phyloP scores from a whole-genome alignment of 2,329 filamentous ascomycete genomes.

The Verticillium longisporum region DNA sequence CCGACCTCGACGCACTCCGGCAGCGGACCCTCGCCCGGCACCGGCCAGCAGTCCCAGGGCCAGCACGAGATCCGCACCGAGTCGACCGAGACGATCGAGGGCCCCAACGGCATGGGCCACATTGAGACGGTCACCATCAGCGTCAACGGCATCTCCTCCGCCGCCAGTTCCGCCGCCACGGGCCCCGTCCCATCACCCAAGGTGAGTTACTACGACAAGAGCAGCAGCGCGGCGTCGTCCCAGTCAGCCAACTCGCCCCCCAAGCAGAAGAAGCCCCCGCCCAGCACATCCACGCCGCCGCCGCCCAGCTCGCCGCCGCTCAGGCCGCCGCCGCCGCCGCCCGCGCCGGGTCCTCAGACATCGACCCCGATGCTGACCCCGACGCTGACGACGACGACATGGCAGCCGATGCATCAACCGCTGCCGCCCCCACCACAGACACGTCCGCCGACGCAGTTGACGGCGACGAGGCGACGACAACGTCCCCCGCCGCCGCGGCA shows the following conservation, averaged over 20 bases:
- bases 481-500: slow-evolving; percentile 20
- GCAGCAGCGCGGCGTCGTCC: slow-evolving; percentile 73
- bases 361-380: not conserved
- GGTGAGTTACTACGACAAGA: slow-evolving; percentile 82
- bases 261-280: slow-evolving; percentile 12
- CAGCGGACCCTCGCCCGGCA: slow-evolving; percentile 7
- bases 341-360: slow-evolving; percentile 6
- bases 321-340: slow-evolving; percentile 8
- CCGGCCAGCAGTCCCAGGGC: slow-evolving; percentile 14
- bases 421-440: slow-evolving; percentile 11
- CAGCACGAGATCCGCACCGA: slow-evolving; percentile 62
- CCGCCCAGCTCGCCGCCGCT: slow-evolving; percentile 9
- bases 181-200: slow-evolving; percentile 61
- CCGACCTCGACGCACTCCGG: not conserved
- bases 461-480: slow-evolving; percentile 17
- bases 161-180: slow-evolving; percentile 19
- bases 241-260: slow-evolving; percentile 53
- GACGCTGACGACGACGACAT: slow-evolving; percentile 4
- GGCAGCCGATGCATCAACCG: not conserved
- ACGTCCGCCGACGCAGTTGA: not conserved
- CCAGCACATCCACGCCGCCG: slow-evolving; percentile 21
- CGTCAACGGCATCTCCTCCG: slow-evolving; percentile 60
- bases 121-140: slow-evolving; percentile 77
- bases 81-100: slow-evolving; percentile 73
- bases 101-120: slow-evolving; percentile 69